Base-by-base conservation (phyloP, 768 basidiomycete species). In the Termitomyces sp. region DNA sequence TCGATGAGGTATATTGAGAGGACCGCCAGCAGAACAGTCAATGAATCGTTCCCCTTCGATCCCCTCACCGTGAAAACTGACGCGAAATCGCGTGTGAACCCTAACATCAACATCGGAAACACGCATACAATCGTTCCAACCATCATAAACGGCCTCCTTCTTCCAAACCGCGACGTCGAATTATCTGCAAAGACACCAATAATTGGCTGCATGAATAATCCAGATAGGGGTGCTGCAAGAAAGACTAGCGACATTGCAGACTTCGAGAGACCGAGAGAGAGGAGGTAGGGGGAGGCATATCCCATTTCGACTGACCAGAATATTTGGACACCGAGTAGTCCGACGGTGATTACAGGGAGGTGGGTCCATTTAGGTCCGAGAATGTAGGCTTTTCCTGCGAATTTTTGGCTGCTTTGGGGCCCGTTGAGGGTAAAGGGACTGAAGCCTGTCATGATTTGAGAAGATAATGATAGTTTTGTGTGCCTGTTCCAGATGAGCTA, bases 241-340 rank as follows among this genome's bases (percentile, higher is more conserved):
- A 98, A 94, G 12, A 97, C 95, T 22, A 92, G 77, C 0, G 94
- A 88, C 85, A 97, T 92, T 59, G 80, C 78, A 2, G 90, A 87
- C 71, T 93, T 96, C 2, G 88, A 84, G 13, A 97, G 74, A 14
- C 95, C 95, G 0, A 97, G 83, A 0, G 92, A 92, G 53, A 94
- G 78, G 2, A 98, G 80, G 71, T 96, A 98, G 0, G 94, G 95
- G 0, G 94, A 85, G 14, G 83, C 86, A 60, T 96, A 94, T 0
- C 91, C 88, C 92, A 97, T 94, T 67, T 97, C 94, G 13, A 96
- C 87, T 1, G 88, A 89, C 95, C 95, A 97, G 47, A 96, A 83
- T 59, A 93, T 84, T 68, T 92, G 90, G 0, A 95, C 85, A 6
- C 94, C 94, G 3, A 93, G 71, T 52, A 95, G 72, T 0, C 91